A percentile compares a stretch with the other conserved stretches of the same genome.
These are phyloP conservation scores for Albugo candida DNA, from an alignment of 352 stramenopile genomes.

Conservation along the genomic window DNA sequence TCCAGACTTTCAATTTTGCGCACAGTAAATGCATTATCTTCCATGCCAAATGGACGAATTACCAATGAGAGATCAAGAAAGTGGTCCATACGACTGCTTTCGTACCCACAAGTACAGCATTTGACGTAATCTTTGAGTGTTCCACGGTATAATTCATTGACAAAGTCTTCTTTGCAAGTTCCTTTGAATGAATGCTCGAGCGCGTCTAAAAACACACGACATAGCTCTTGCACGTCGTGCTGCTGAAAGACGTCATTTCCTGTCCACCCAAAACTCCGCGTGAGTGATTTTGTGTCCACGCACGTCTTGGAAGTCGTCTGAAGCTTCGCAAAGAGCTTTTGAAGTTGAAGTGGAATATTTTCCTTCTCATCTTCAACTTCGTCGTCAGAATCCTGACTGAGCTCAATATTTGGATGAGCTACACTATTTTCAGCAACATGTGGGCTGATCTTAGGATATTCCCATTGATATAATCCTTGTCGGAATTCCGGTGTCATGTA, in stretches of 20 bases:
- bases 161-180: conserved; percentile 69
- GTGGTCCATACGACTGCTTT: conserved; percentile 69
- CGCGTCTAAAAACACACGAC: conserved; percentile 79
- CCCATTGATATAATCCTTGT: conserved; percentile 59
- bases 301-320: conserved; percentile 43
- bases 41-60: conserved; percentile 74
- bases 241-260: conserved; percentile 78
- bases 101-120: conserved; percentile 65
- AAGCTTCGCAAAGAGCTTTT: conserved; percentile 82
- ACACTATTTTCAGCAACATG: conserved; percentile 1
- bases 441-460: conserved; percentile 3
- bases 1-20: conserved; percentile 72
- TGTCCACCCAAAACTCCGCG: conserved; percentile 84
- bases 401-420: conserved; percentile 8
- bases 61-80: conserved; percentile 82
- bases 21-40: background rate
- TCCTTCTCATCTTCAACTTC: conserved; percentile 25
- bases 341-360: conserved; percentile 70
- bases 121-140: conserved; percentile 80
- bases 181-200: conserved; percentile 76
- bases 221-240: conserved; percentile 84
- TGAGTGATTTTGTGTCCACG: conserved; percentile 71
- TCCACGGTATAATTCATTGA: conserved; percentile 76
- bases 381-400: conserved; percentile 3
- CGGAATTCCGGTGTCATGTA: conserved; percentile 82